Evolutionary conservation across 352 stramenopile genomes (phyloP).

Genomic region (Lagenidium giganteum): DNA sequence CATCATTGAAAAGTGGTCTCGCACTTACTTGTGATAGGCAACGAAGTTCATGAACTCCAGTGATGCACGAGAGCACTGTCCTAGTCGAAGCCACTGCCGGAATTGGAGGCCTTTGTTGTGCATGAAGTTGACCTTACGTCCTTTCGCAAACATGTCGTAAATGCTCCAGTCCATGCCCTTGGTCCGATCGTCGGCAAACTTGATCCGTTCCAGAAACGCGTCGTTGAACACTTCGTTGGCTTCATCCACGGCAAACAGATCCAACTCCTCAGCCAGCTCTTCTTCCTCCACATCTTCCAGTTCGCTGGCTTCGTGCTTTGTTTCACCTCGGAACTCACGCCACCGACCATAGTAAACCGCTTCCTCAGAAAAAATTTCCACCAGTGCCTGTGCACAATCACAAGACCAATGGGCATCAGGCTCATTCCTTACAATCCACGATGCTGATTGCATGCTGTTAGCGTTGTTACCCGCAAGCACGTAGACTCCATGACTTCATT

Average conservation of each 20-base stretch:
- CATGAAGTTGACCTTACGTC: slow-evolving; percentile 84
- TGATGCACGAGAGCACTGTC: slow-evolving; percentile 59
- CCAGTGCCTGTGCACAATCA: slow-evolving; percentile 35
- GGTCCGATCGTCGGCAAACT: slow-evolving; percentile 79
- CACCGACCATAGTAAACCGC: slow-evolving; percentile 81
- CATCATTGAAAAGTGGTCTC: too few species aligned
- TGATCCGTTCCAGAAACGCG: slow-evolving; percentile 74
- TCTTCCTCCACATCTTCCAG: slow-evolving; percentile 80
- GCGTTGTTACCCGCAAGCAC: slow-evolving; percentile 35
- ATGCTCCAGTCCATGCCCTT: slow-evolving; percentile 79
- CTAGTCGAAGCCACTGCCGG: slow-evolving; percentile 63
- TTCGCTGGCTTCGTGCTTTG: slow-evolving; percentile 73
- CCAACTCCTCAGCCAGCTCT: slow-evolving; percentile 77
- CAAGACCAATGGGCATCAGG: background rate
- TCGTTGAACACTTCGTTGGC: slow-evolving; percentile 73
- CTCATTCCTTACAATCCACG: background rate
- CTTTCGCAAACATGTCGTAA: slow-evolving; percentile 75
- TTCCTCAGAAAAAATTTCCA: slow-evolving; percentile 75
- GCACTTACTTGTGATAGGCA: slow-evolving; percentile 72
- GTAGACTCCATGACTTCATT: slow-evolving; percentile 34
- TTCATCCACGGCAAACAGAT: slow-evolving; percentile 79
- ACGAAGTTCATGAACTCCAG: slow-evolving; percentile 87
- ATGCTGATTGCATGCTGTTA: background rate
- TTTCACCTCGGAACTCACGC: slow-evolving; percentile 76
- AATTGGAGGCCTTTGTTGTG: slow-evolving; percentile 61